Percentiles rank a stretch among this genome's conserved stretches.
These are phyloP conservation scores for Blumeria graminis DNA, from an alignment of 2,329 filamentous ascomycete species.

Conservation along the genomic window DNA sequence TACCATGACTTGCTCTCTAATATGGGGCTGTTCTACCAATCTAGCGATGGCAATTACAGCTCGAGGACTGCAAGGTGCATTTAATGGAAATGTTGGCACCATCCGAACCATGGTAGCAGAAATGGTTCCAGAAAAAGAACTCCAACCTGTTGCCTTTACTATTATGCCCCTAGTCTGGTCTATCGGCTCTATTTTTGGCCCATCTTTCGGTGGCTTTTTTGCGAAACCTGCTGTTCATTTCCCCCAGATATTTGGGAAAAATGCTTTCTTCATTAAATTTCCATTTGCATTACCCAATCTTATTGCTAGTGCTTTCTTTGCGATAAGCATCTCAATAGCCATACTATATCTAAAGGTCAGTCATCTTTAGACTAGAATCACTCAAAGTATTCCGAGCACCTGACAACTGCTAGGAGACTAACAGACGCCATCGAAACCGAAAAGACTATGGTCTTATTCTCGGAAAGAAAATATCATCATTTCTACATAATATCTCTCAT, in stretches of 20 bases:
- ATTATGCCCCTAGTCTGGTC: conserved; percentile 87
- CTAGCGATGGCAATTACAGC: conserved; percentile 58
- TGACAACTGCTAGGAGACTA: conserved; percentile 38
- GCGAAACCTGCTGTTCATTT: conserved; percentile 57
- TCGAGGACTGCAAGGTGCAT: conserved; percentile 54
- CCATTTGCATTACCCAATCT: conserved; percentile 75
- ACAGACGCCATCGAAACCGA: conserved; percentile 42
- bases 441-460: conserved; percentile 54
- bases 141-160: conserved; percentile 75
- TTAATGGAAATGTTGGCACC: conserved; percentile 87
- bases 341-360: conserved; percentile 50
- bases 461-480: conserved; percentile 37
- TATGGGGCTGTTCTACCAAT: conserved; percentile 66
- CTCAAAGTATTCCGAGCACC: not conserved
- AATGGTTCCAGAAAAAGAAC: conserved; percentile 63
- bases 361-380: not conserved
- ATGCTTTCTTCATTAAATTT: conserved; percentile 44
- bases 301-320: conserved; percentile 50
- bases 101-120: conserved; percentile 82
- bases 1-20: conserved; percentile 58
- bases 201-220: conserved; percentile 66
- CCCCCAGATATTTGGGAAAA: conserved; percentile 43
- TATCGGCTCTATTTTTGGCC: conserved; percentile 68
- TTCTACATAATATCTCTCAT: conserved; percentile 7
- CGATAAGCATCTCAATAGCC: conserved; percentile 50